phyloP scores from a whole-genome alignment of 2,329 filamentous ascomycete genomes.

The Aspergillus sclerotialis region DNA sequence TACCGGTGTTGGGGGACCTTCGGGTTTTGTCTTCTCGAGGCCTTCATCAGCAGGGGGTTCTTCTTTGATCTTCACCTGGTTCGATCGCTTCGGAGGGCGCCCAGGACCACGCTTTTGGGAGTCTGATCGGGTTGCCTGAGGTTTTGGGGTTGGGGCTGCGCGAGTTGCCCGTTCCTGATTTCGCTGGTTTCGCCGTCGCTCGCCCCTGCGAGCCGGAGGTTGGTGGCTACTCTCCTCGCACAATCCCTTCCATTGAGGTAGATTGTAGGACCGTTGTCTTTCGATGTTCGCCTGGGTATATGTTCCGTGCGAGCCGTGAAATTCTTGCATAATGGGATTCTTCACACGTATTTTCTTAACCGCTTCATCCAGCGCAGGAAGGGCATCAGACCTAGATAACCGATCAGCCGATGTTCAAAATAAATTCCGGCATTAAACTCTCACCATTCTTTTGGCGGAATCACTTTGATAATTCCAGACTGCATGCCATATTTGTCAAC shows the following conservation, averaged over 20 bases:
- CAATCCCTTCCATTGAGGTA: conserved; percentile 90
- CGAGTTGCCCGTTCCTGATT: conserved; percentile 44
- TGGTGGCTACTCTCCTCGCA: conserved; percentile 95
- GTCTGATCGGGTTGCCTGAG: conserved; percentile 29
- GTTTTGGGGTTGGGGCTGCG: conserved; percentile 25
- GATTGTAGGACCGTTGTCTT: conserved; percentile 90
- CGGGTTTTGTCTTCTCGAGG: conserved; percentile 31
- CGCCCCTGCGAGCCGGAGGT: conserved; percentile 79
- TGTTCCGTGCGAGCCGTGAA: conserved; percentile 88
- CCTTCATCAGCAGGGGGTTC: conserved; percentile 28
- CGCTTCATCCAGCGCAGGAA: conserved; percentile 72
- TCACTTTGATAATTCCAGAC: conserved; percentile 92
- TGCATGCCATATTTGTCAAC: conserved; percentile 95
- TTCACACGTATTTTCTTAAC: conserved; percentile 90
- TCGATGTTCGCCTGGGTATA: conserved; percentile 97
- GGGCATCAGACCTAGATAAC: conserved; percentile 53
- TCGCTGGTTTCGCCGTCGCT: conserved; percentile 41
- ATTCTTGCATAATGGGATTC: conserved; percentile 97
- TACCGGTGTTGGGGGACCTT: conserved; percentile 48
- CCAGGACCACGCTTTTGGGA: conserved; percentile 42
- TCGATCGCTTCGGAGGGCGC: conserved; percentile 31
- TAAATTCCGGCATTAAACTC: conserved; percentile 17
- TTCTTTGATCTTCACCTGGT: conserved; percentile 33
- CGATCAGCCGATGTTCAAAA: conserved; percentile 2
- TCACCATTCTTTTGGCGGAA: conserved; percentile 91